These are phyloP conservation scores for Backusella psychrophila DNA, from an alignment of 192 early-diverging fungal species.

Conservation along the genomic window DNA sequence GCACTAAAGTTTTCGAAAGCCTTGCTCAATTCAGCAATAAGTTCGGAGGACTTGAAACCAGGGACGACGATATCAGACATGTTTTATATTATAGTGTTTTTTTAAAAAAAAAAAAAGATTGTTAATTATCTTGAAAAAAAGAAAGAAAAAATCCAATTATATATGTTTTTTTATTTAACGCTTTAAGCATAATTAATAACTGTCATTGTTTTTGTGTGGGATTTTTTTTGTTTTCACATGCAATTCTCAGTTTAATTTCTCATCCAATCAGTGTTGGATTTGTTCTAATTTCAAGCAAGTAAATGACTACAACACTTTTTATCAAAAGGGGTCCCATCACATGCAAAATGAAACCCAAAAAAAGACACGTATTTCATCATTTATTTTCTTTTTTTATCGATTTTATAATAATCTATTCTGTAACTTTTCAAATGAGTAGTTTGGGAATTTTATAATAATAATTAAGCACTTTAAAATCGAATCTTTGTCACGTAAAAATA, in stretches of 20 bases:
- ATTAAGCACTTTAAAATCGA: no score
- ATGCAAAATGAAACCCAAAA: not conserved
- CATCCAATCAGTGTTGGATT: not conserved
- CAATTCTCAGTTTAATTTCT: not conserved
- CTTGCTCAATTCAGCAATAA: slow-evolving; percentile 72
- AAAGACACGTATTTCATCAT: not conserved
- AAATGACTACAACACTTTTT: not conserved
- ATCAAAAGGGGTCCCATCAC: slow-evolving; percentile 1
- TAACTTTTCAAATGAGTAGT: no score
- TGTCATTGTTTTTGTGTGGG: slow-evolving; percentile 7
- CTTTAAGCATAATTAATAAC: slow-evolving; percentile 5
- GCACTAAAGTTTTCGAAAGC: slow-evolving; percentile 54
- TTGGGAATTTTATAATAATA: no score
- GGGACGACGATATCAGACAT: slow-evolving; percentile 40
- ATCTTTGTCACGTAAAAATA: no score
- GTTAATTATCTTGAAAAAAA: not conserved
- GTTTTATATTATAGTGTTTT: not conserved
- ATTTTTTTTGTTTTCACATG: slow-evolving; percentile 7
- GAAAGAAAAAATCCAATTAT: not conserved
- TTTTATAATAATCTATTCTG: not conserved
- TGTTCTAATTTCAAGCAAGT: not conserved
- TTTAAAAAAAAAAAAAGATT: not conserved
- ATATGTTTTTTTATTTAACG: not conserved
- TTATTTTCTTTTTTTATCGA: slow-evolving; percentile 1
- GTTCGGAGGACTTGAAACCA: slow-evolving; percentile 73